Conservation (phyloP, 805 yeast genomes). For the Starmerella cellae region DNA sequence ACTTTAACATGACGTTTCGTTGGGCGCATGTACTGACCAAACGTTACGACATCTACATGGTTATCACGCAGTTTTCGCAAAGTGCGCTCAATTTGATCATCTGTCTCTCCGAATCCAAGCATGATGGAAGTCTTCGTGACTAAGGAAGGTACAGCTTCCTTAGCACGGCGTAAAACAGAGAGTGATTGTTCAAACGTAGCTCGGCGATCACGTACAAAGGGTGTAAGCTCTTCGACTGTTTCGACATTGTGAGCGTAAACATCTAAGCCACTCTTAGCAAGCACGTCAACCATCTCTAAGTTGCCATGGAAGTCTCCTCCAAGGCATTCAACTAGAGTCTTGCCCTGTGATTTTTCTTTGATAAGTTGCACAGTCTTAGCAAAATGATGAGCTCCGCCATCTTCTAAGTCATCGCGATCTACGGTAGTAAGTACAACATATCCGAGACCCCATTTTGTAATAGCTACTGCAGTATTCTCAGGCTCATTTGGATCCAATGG, state of each 20-base stretch:
- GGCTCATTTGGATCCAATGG: constrained; percentile 94
- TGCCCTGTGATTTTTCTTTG: constrained; percentile 72
- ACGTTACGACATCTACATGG: constrained; percentile 86
- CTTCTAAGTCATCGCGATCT: constrained; percentile 85
- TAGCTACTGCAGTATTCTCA: constrained; percentile 94
- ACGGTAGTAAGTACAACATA: constrained; percentile 95
- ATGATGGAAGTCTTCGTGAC: constrained; percentile 88
- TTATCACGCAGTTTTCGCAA: constrained; percentile 61
- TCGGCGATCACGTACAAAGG: constrained; percentile 88
- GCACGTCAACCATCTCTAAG: constrained; percentile 57
- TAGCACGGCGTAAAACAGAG: constrained; percentile 66
- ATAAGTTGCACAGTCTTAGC: constrained; percentile 76
- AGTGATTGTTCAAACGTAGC: constrained; percentile 89
- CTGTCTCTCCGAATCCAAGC: constrained; percentile 95
- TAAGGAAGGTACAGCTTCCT: constrained; percentile 55
- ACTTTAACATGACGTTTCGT: constrained; percentile 98
- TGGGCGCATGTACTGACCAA: constrained; percentile 98
- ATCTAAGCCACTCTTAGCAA: constrained; percentile 80
- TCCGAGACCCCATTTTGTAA: constrained; percentile 94
- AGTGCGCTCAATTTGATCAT: constrained; percentile 70
- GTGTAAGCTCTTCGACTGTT: constrained; percentile 90
- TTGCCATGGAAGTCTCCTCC: constrained; percentile 95
- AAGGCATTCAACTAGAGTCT: constrained; percentile 80
- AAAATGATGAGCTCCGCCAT: constrained; percentile 88
- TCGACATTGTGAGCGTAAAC: constrained; percentile 96